Evolutionary conservation across 2,329 filamentous ascomycete genomes (phyloP).

Genomic region (Plectosphaerella sp.): DNA sequence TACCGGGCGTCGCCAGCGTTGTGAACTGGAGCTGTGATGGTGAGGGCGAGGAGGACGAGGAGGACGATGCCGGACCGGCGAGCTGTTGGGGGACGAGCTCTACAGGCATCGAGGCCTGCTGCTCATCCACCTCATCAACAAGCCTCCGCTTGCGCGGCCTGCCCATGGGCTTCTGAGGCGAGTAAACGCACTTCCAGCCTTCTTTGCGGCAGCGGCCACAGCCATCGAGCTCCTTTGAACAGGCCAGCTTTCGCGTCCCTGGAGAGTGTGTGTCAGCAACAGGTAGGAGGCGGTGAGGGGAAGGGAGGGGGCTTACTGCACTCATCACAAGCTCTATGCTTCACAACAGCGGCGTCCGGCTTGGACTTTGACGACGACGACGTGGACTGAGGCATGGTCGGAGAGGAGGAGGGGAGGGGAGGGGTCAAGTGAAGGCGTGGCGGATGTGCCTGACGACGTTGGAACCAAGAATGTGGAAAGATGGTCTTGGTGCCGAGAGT

Average conservation of each 20-base stretch:
- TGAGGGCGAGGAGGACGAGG: not conserved
- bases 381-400: conserved; percentile 9
- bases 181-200: conserved; percentile 55
- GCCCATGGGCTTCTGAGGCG: conserved; percentile 62
- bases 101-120: not conserved
- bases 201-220: conserved; percentile 57
- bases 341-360: conserved; percentile 26
- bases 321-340: conserved; percentile 62
- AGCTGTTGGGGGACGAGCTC: not conserved
- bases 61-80: conserved; percentile 1
- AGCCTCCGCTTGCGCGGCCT: conserved; percentile 54
- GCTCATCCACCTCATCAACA: conserved; percentile 20
- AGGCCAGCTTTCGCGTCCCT: conserved; percentile 62
- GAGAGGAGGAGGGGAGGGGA: not conserved
- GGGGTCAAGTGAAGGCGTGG: conserved; percentile 2
- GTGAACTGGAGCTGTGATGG: conserved; percentile 2
- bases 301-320: conserved; percentile 49
- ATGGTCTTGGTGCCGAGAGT: not conserved
- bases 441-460: conserved; percentile 5
- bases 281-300: not conserved
- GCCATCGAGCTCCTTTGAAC: conserved; percentile 56
- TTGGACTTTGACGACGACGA: conserved; percentile 6
- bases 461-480: no score
- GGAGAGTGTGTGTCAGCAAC: conserved; percentile 6
- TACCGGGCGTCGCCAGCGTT: conserved; percentile 13